Conservation (phyloP, 768 basidiomycete species). For the Galerina marginata region DNA sequence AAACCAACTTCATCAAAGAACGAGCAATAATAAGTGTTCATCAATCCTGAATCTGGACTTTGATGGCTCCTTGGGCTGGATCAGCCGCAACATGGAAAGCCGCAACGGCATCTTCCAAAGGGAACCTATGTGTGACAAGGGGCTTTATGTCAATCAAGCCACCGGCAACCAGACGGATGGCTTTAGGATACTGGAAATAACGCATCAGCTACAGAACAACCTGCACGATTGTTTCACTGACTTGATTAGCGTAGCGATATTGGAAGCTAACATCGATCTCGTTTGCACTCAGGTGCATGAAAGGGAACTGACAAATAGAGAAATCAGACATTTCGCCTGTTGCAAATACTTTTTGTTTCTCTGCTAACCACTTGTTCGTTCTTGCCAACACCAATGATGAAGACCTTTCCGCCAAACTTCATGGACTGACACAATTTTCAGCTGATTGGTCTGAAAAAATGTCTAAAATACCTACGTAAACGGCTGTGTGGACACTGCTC, state of each 20-base stretch:
- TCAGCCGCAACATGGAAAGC: conserved; percentile 84
- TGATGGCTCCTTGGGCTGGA: conserved; percentile 69
- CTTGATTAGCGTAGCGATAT: conserved; percentile 73
- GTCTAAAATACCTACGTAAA: conserved; percentile 46
- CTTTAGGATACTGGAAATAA: conserved; percentile 72
- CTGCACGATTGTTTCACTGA: conserved; percentile 16
- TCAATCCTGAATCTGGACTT: conserved; percentile 69
- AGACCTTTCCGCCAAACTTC: conserved; percentile 69
- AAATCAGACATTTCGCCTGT: background rate
- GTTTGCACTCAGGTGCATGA: conserved; percentile 74
- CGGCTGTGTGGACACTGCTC: conserved; percentile 63
- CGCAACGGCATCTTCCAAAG: conserved; percentile 71
- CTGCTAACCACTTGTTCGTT: conserved; percentile 58
- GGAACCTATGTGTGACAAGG: conserved; percentile 79
- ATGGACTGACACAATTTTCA: conserved; percentile 48
- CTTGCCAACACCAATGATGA: conserved; percentile 74
- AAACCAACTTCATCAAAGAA: no score
- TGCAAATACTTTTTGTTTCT: background rate
- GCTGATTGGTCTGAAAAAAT: background rate
- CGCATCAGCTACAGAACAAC: background rate
- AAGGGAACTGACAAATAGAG: conserved; percentile 52
- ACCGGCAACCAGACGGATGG: conserved; percentile 80
- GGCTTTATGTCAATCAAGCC: conserved; percentile 75
- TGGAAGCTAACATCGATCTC: conserved; percentile 74
- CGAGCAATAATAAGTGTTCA: background rate